Evolutionary conservation across 306 rosid genomes (phyloP).

Genomic region (Carpinus fangiana): DNA sequence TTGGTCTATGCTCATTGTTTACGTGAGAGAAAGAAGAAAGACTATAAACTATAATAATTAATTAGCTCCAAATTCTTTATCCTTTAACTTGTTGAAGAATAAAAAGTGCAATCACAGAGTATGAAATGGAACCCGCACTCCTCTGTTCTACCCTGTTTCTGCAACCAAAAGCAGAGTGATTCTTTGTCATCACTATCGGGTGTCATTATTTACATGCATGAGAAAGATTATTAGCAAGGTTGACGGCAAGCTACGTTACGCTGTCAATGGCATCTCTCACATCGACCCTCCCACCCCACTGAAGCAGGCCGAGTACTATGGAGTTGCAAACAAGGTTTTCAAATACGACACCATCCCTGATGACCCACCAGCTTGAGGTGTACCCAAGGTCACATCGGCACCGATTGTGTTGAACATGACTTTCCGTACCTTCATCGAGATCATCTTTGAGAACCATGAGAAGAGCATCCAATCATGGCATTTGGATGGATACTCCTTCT

Average conservation of each 20-base stretch:
- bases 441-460: slow-evolving; percentile 81
- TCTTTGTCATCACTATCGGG: too few species aligned
- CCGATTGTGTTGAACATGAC: slow-evolving; percentile 49
- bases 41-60: too few species aligned
- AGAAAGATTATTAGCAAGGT: slow-evolving; percentile 24
- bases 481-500: slow-evolving; percentile 65
- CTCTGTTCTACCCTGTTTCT: too few species aligned
- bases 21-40: too few species aligned
- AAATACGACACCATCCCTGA: slow-evolving; percentile 45
- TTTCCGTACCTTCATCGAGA: slow-evolving; percentile 54
- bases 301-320: slow-evolving; percentile 79
- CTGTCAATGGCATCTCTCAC: slow-evolving; percentile 70
- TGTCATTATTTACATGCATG: too few species aligned
- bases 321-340: slow-evolving; percentile 42
- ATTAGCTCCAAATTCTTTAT: too few species aligned
- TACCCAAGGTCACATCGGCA: not conserved
- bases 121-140: too few species aligned
- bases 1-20: too few species aligned
- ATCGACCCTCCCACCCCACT: slow-evolving; percentile 54
- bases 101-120: too few species aligned
- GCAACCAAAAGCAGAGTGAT: too few species aligned
- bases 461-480: slow-evolving; percentile 72
- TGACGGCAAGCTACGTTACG: slow-evolving; percentile 65
- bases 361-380: slow-evolving; percentile 1
- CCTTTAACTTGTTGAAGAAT: too few species aligned